Conservation (phyloP, 805 yeast genomes). For the Kluyveromyces siamensis region DNA sequence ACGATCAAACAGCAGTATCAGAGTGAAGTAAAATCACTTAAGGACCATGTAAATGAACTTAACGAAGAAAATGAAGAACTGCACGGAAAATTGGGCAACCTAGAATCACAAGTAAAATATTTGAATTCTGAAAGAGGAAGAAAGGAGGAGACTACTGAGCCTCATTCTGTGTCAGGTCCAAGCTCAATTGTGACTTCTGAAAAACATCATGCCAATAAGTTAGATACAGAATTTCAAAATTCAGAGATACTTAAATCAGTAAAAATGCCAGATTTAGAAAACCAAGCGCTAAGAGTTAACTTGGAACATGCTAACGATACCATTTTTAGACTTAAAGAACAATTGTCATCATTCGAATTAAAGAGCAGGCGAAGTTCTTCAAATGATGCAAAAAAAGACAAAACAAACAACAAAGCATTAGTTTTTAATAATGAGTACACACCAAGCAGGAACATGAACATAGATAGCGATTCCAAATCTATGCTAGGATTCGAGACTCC, state of each 20-base stretch:
- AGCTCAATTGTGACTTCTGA: not conserved
- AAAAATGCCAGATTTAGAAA: slow-evolving; percentile 33
- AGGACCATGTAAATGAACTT: slow-evolving; percentile 44
- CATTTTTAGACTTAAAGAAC: slow-evolving; percentile 47
- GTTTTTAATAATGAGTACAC: not conserved
- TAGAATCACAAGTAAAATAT: slow-evolving; percentile 14
- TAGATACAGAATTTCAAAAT: not conserved
- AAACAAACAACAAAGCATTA: not conserved
- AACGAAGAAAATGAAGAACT: slow-evolving; percentile 63
- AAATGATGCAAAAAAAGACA: not conserved
- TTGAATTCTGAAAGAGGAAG: slow-evolving; percentile 2
- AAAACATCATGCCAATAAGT: not conserved
- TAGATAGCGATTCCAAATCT: not conserved
- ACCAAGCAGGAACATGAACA: not conserved
- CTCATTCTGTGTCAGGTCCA: not conserved
- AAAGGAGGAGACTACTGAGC: not conserved
- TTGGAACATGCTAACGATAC: slow-evolving; percentile 56
- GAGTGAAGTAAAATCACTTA: slow-evolving; percentile 40
- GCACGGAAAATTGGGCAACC: slow-evolving; percentile 31
- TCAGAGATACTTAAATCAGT: not conserved
- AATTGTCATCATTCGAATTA: slow-evolving; percentile 19
- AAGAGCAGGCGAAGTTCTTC: not conserved
- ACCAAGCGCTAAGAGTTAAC: slow-evolving; percentile 58
- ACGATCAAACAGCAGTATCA: slow-evolving; percentile 30
- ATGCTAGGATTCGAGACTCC: not conserved